Base-by-base conservation (phyloP, 2,329 filamentous ascomycete species). In the Sclerotinia borealis region DNA sequence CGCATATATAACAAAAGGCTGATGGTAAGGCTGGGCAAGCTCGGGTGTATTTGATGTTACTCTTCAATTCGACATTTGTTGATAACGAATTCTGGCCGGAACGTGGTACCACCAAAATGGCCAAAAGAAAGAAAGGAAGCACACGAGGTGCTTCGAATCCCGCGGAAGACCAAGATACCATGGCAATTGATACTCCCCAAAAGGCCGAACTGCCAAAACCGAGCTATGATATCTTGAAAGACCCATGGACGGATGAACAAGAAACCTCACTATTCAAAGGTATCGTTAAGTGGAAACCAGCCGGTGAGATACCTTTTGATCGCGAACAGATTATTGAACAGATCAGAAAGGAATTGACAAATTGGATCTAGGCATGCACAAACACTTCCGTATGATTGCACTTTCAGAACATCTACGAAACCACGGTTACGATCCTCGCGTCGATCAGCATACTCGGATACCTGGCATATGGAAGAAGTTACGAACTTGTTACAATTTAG, bases 261-360 rank as follows among this genome's bases (percentile, higher is more conserved):
- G 89, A 96, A 69, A 92, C 91, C 1, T 93, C 92, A 47, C 82
- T 99, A 0, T 92, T 96, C 78, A 97, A 97, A 75, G 92, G 88
- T 59, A 89, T 98, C 69, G 93, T 98, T 68, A 85, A 88, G 73
- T 96, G 91, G 89, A 99, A 99, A 75, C 95, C 95, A n/a, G 93
- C 93, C 47, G 93, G 92, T 91, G 74, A 68, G 77, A 34, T 22
- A n/a, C 2, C 36, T 22, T 15, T 19, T 17, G n/a, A 25, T 41
- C 10, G 29, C 25, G 6, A 25, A n/a, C 58, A 25, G 6, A 22
- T 61, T 55, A 47, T 34, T 10, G 17, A 36, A 8, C 13, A 17
- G 7, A 37, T 19, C 27, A 27, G 37, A 22, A 15, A 55, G 5
- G 29, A 22, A 55, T 65, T 68, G 27, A 31, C 22, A 55, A 19